Percentiles rank a stretch among this genome's conserved stretches.
These are phyloP conservation scores for Allantophomopsis cytisporea DNA, from an alignment of 2,329 filamentous ascomycete genomes.

Conservation along the genomic window DNA sequence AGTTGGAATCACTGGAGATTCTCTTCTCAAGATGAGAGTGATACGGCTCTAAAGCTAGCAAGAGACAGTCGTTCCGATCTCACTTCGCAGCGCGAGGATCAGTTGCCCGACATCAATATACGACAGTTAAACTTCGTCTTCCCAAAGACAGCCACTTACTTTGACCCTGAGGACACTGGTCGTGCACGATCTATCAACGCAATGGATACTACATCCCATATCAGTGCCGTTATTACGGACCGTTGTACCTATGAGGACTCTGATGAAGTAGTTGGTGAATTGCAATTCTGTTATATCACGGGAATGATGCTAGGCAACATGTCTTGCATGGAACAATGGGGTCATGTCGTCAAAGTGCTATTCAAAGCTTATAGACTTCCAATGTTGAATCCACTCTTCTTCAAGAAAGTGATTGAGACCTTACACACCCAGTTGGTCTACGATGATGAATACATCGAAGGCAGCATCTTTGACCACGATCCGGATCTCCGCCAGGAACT, in stretches of 20 bases:
- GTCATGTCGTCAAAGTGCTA: slow-evolving; percentile 36
- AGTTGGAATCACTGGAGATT: slow-evolving; percentile 33
- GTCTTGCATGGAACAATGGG: slow-evolving; percentile 49
- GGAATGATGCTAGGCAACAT: slow-evolving; percentile 44
- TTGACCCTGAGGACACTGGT: slow-evolving; percentile 21
- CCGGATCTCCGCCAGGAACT: slow-evolving; percentile 20
- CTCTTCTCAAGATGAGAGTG: slow-evolving; percentile 33
- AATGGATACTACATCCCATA: slow-evolving; percentile 32
- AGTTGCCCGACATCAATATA: slow-evolving; percentile 1
- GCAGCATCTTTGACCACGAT: slow-evolving; percentile 22
- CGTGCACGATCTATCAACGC: slow-evolving; percentile 27
- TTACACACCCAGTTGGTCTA: slow-evolving; percentile 42
- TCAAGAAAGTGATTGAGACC: slow-evolving; percentile 30
- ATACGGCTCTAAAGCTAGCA: slow-evolving; percentile 3
- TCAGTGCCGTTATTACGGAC: slow-evolving; percentile 26
- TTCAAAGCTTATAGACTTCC: slow-evolving; percentile 35
- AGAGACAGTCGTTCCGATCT: slow-evolving; percentile 7
- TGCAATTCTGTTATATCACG: slow-evolving; percentile 45
- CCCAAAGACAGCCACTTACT: slow-evolving; percentile 26
- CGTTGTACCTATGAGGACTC: slow-evolving; percentile 16
- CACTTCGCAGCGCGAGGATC: slow-evolving; percentile 20
- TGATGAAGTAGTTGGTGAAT: slow-evolving; percentile 39
- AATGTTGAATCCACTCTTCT: slow-evolving; percentile 27
- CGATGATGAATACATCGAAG: slow-evolving; percentile 32
- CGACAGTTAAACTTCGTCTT: slow-evolving; percentile 33